These are phyloP conservation scores for Xylona heveae DNA, from an alignment of 495 filamentous ascomycete species.

Conservation along the genomic window DNA sequence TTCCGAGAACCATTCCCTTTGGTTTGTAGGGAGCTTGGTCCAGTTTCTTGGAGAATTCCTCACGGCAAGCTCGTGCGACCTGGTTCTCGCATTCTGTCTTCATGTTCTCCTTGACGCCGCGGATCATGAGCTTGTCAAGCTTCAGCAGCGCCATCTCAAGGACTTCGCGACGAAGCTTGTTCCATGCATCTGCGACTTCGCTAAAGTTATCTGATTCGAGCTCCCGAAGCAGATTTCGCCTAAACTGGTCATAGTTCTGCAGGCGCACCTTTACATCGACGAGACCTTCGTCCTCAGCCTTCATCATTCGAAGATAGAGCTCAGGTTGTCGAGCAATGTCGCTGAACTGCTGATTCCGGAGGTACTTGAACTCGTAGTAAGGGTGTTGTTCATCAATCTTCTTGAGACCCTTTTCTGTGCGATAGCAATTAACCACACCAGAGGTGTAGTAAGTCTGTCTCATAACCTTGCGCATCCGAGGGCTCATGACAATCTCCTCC, in stretches of 20 bases:
- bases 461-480: conserved; percentile 75
- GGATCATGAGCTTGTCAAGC: conserved; percentile 64
- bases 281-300: conserved; percentile 80
- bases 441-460: conserved; percentile 61
- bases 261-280: conserved; percentile 64
- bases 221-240: conserved; percentile 48
- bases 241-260: conserved; percentile 52
- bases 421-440: conserved; percentile 61
- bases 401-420: conserved; percentile 85
- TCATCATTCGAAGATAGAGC: conserved; percentile 85
- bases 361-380: conserved; percentile 96
- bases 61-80: conserved; percentile 59
- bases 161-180: conserved; percentile 60
- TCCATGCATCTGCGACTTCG: conserved; percentile 90
- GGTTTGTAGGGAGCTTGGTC: conserved; percentile 95
- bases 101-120: conserved; percentile 82
- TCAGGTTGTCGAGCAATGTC: conserved; percentile 70
- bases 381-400: conserved; percentile 90
- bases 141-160: conserved; percentile 62
- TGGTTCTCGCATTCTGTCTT: conserved; percentile 81
- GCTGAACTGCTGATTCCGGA: conserved; percentile 61
- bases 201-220: conserved; percentile 89
- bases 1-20: conserved; percentile 78
- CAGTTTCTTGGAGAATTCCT: conserved; percentile 65
- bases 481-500: conserved; percentile 75